Base-by-base conservation (phyloP, 306 rosid species). In the Lupinus albus region DNA sequence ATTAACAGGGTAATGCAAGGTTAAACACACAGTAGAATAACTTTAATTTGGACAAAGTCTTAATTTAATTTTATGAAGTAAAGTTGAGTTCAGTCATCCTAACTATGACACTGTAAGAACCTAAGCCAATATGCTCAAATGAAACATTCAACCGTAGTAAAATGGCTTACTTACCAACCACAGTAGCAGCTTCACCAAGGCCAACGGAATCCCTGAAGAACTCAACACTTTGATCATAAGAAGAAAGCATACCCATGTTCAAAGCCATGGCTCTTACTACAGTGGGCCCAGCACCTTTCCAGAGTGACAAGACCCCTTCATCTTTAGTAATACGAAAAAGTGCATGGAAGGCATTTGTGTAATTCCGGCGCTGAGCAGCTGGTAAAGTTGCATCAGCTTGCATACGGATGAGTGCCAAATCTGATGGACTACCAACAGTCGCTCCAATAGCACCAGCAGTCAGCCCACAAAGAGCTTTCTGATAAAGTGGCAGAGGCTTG, bases 371-470 rank as follows among this genome's bases (percentile, higher is more conserved):
- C 82, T 90, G 97, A 50, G 97, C 97, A 76, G 17, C 78, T 14
- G 99, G 88, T 71, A 93, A 79, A 39, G 99, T 93, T 20, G 97
- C 94, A 83, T 93, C 99, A 15, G 97, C 99, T 77, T 93, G 99
- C 99, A 93, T 93, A 48, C 99, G 95, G 33, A 93, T 85, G 49
- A 93, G 99, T 18, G 99, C 97, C 81, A 93, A 78, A 85, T 93
- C 99, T 20, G 99, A 94, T 32, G 97, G 99, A 79, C 92, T 93
- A 60, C 99, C 99, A 76, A 90, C 78, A 61, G 71, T 25, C 58
- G 99, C 99, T 76, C 97, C 99, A 64, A 90, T 93, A 64, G 99
- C 99, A 80, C 99, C 99, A 48, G 99, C 99, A 70, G 99, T 90
- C 49, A 93, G 82, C 77, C 99, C 97, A 82, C 99, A 93, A 33